phyloP scores from a whole-genome alignment of 257 asterid genomes.

The Gentiana straminea region DNA sequence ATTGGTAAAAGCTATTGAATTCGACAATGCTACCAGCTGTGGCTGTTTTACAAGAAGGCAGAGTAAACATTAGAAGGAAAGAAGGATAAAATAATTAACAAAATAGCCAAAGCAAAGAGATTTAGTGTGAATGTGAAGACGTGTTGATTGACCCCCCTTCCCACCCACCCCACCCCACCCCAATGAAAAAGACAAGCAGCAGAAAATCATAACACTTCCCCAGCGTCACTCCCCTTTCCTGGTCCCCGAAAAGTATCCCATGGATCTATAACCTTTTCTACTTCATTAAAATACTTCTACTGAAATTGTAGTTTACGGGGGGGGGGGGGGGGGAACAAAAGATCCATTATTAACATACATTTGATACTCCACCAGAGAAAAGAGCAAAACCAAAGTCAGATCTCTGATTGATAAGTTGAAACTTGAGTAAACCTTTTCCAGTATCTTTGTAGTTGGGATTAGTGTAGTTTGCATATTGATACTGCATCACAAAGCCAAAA shows the following conservation, averaged over 20 bases:
- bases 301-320: neutral
- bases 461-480: slow-evolving; percentile 68
- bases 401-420: slow-evolving; percentile 87
- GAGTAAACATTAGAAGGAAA: neutral
- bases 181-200: too few species aligned
- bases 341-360: slow-evolving; percentile 23
- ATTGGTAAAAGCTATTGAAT: slow-evolving; percentile 51
- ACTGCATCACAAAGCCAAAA: slow-evolving; percentile 36
- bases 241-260: neutral
- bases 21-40: slow-evolving; percentile 66
- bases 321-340: neutral
- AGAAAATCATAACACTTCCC: too few species aligned
- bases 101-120: too few species aligned
- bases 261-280: neutral
- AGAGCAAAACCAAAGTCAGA: slow-evolving; percentile 76
- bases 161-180: too few species aligned
- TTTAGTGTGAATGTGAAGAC: too few species aligned
- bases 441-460: slow-evolving; percentile 46
- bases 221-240: neutral
- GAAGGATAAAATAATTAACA: too few species aligned
- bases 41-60: slow-evolving; percentile 41
- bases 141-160: too few species aligned
- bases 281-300: neutral
- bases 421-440: slow-evolving; percentile 71
- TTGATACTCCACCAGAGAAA: slow-evolving; percentile 79